These are phyloP conservation scores for Xylaria palmicola DNA, from an alignment of 495 filamentous ascomycete genomes.

Conservation along the genomic window DNA sequence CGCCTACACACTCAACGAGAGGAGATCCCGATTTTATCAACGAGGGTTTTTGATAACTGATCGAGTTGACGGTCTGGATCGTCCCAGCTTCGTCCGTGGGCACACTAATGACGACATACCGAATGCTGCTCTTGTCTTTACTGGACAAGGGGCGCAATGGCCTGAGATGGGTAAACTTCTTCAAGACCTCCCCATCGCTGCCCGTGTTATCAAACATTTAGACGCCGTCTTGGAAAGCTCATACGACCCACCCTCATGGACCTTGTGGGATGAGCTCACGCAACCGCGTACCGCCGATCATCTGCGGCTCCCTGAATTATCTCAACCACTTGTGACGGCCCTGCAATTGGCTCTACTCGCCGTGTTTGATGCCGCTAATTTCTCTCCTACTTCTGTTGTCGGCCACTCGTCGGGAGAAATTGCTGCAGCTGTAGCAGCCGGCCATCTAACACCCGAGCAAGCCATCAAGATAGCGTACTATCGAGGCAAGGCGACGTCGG, in stretches of 20 bases:
- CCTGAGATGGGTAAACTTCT: conserved; percentile 20
- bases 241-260: neutral
- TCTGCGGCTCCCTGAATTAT: neutral
- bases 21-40: conserved; percentile 16
- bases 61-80: too few species aligned
- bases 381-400: conserved; percentile 44
- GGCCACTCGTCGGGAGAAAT: conserved; percentile 65
- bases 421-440: conserved; percentile 43
- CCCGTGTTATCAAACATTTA: neutral
- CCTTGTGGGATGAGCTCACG: neutral
- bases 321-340: conserved; percentile 1
- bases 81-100: too few species aligned
- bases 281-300: neutral
- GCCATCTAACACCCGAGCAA: conserved; percentile 31
- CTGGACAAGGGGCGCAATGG: conserved; percentile 27
- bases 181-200: neutral
- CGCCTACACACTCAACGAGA: conserved; percentile 22
- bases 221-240: neutral
- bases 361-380: conserved; percentile 41
- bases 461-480: conserved; percentile 53
- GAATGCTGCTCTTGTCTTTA: conserved; percentile 17
- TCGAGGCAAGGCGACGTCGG: conserved; percentile 35
- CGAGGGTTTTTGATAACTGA: neutral
- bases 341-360: neutral
- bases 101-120: neutral